These are phyloP conservation scores for Huntiella abstrusa DNA, from an alignment of 2,329 filamentous ascomycete species.

Conservation along the genomic window DNA sequence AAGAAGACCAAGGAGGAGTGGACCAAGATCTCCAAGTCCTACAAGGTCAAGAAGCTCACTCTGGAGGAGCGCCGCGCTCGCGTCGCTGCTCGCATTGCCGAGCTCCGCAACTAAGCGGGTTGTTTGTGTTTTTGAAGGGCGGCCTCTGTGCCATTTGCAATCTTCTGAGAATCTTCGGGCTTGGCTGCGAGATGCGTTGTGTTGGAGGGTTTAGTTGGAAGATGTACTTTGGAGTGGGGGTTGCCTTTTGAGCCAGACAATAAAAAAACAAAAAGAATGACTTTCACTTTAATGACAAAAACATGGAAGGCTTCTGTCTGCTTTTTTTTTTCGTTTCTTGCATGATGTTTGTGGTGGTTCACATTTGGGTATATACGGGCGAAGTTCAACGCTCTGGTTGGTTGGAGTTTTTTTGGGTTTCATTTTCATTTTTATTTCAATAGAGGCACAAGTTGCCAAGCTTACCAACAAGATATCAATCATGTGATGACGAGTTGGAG, in stretches of 20 bases:
- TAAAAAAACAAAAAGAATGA: slow-evolving; percentile 10
- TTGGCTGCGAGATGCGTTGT: neutral
- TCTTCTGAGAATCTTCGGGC: neutral
- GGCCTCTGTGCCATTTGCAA: neutral
- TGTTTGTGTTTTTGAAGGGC: neutral
- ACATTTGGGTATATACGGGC: too few relatives aligned
- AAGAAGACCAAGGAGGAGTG: slow-evolving; percentile 97
- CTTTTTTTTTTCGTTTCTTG: too few relatives aligned
- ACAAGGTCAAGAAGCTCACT: slow-evolving; percentile 56
- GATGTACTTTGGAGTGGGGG: neutral
- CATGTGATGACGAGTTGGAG: too few relatives aligned
- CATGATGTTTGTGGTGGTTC: too few relatives aligned
- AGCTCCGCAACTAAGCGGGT: slow-evolving; percentile 32
- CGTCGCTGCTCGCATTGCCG: slow-evolving; percentile 80
- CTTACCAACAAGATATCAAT: too few relatives aligned
- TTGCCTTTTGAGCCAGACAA: slow-evolving; percentile 1
- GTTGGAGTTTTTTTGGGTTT: slow-evolving; percentile 4
- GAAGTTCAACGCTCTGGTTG: too few relatives aligned
- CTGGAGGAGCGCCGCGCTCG: slow-evolving; percentile 67
- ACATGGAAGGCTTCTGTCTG: neutral
- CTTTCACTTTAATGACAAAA: slow-evolving; percentile 4
- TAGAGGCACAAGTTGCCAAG: too few relatives aligned
- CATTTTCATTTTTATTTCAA: neutral
- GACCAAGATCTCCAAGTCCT: slow-evolving; percentile 91
- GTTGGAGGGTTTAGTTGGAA: neutral